Evolutionary conservation across 2,329 filamentous ascomycete genomes (phyloP), one percentile per base, ranked within the genome.

Genomic region (Diaporthe longicolla): DNA sequence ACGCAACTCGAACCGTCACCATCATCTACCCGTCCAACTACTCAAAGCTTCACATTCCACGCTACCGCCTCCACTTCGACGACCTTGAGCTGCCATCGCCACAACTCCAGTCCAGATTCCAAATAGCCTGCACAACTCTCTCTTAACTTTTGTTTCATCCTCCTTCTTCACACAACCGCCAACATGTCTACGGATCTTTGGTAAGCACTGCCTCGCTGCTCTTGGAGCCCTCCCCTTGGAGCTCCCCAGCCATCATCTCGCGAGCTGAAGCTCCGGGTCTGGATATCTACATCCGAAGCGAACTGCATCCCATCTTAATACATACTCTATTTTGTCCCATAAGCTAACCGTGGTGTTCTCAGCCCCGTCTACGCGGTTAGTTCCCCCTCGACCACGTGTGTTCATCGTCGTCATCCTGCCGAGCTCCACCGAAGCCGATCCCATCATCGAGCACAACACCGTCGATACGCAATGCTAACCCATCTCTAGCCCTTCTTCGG

Each of bases 331-430:
- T 76, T 79, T 81, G 79, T 81, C 75, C 40, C 77, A 75, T 71
- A 76, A 84, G 83, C 89, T 91, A 83, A 91, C 83, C 71, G 76
- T 76, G 59, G 73, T 63, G 75, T 77, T 74, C 83, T 77, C 81
- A 99, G 96, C 89, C 96, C 96, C 88, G 96, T 97, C 83, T 99
- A 98, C 89, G 95, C 97, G 91, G 97, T 98, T 92, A 95, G 96
- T 98, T 82, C 77, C 76, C 78, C 79, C 72, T 70, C 73, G 63
- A 70, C 75, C 57, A 59, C 75, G 75, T 72, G 43, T 66, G 35
- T 69, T 58, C 15, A 37, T 59, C 54, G 55, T 68, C 69, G 68
- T 70, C 75, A 73, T 74, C 76, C 75, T 78, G 48, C 57, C 76
- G 77, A 78, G 71, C 78, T 78, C 78, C 77, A 78, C 76, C 80